Base-by-base conservation (phyloP, 352 stramenopile species). In the Phytophthora foliorum region DNA sequence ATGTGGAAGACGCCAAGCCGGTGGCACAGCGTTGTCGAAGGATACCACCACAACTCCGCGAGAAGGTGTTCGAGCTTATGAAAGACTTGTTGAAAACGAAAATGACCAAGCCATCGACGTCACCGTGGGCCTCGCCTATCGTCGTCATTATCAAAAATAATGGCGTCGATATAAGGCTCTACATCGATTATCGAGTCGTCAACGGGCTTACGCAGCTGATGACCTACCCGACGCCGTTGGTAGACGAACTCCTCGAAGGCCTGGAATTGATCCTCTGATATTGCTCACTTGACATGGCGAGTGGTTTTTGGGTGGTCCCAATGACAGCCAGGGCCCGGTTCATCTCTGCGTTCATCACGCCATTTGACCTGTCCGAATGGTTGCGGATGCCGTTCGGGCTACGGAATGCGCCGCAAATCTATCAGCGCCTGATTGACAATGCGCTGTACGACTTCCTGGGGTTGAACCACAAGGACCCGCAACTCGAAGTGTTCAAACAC, bases 391-490 rank as follows among this genome's bases (percentile, higher is more conserved):
- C 25, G 25, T 29, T 29, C 25, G 25, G 25, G 6, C 25, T 29
- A 6, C 25, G 25, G 6, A 29, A 29, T 29, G 25, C 25, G 25
- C 25, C 25, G 25, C 25, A 3, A 6, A 29, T 29, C 25, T 29
- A 10, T 70, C 25, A 42, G 6, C 36, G 36, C 6, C 44, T 77
- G n/a, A 16, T 73, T 17, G 63, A 70, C 34, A 77, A 77, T 16
- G 51, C 52, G n/a, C 48, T 77, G 0, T 70, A 67, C 29, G 69
- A 39, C 0, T 46, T 67, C 11, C 25, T 29, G 25, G 6, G 31
- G 31, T 38, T 38, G 31, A 41, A 22, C 29, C 31, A 10, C 4
- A 22, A 14, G 24, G 25, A 49, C 14, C 25, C 25, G 6, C 25
- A 6, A 29, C 25, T 29, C 6, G 25, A 29, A 6, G 16, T 34